A percentile compares a stretch with the other conserved stretches of the same genome.
These are phyloP conservation scores for Parasarocladium wereldwijsianum DNA, from an alignment of 2,329 filamentous ascomycete genomes.

Conservation along the genomic window DNA sequence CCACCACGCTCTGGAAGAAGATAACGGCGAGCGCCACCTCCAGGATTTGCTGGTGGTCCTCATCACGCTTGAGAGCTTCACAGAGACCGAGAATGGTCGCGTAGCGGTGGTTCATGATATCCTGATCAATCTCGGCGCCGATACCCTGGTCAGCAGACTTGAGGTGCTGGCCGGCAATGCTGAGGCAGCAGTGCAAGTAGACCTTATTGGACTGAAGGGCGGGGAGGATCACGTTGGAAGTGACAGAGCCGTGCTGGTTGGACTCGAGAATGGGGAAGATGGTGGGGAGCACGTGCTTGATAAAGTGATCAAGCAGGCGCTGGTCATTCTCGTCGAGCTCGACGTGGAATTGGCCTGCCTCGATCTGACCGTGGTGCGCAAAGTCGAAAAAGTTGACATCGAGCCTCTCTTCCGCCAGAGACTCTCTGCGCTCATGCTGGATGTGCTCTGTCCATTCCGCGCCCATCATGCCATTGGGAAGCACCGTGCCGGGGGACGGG, in stretches of 20 bases:
- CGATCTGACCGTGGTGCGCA: constrained; percentile 46
- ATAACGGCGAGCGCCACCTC: constrained; percentile 91
- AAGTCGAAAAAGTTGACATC: constrained; percentile 79
- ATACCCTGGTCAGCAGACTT: constrained; percentile 54
- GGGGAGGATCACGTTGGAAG: constrained; percentile 70
- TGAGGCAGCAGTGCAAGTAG: constrained; percentile 91
- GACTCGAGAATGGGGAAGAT: constrained; percentile 88
- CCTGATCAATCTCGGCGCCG: constrained; percentile 65
- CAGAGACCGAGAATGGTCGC: constrained; percentile 78
- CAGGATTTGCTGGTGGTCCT: constrained; percentile 74
- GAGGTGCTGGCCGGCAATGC: constrained; percentile 81
- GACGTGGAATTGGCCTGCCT: constrained; percentile 54
- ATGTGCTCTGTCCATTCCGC: constrained; percentile 44
- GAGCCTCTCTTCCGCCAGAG: constrained; percentile 47
- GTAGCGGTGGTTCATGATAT: constrained; percentile 86
- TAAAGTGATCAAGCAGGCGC: constrained; percentile 77
- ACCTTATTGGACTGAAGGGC: constrained; percentile 83
- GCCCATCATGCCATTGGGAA: constrained; percentile 44
- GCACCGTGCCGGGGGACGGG: constrained; percentile 51
- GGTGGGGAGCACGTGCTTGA: constrained; percentile 71
- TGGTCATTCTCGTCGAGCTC: constrained; percentile 82
- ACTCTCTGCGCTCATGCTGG: constrained; percentile 36
- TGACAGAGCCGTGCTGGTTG: constrained; percentile 72
- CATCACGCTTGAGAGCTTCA: constrained; percentile 64
- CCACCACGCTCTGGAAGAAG: constrained; percentile 89